Evolutionary conservation across 2,329 filamentous ascomycete genomes (phyloP).

Genomic region (Aphanoascus verrucosus): DNA sequence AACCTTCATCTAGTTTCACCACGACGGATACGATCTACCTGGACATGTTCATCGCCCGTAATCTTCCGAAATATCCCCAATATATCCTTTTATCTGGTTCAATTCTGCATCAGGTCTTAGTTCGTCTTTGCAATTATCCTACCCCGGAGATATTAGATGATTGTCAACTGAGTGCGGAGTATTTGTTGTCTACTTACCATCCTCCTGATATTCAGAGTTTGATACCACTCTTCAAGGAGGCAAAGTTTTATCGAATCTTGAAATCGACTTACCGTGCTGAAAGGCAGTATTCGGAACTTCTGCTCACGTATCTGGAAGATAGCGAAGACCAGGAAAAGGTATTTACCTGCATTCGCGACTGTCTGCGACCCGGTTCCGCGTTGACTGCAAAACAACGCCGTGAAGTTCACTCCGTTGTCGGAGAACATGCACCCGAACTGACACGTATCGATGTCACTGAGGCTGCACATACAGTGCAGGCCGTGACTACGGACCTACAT

Average conservation of each 20-base stretch:
- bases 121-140: conserved; percentile 75
- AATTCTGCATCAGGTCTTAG: conserved; percentile 67
- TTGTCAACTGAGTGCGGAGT: conserved; percentile 93
- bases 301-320: conserved; percentile 79
- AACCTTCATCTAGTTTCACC: conserved; percentile 53
- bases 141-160: conserved; percentile 74
- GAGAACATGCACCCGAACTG: conserved; percentile 54
- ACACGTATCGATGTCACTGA: conserved; percentile 54
- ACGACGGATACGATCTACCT: conserved; percentile 81
- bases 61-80: conserved; percentile 91
- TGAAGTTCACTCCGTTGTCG: conserved; percentile 59
- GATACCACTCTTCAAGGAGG: conserved; percentile 65
- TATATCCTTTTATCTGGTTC: conserved; percentile 86
- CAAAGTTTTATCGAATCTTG: conserved; percentile 79
- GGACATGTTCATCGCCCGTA: conserved; percentile 96
- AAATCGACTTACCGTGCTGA: conserved; percentile 79
- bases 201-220: conserved; percentile 68
- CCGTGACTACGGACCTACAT: conserved; percentile 52
- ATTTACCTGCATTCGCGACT: conserved; percentile 69
- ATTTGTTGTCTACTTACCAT: conserved; percentile 84
- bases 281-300: conserved; percentile 64
- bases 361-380: conserved; percentile 53
- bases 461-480: conserved; percentile 55
- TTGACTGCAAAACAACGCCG: conserved; percentile 59
- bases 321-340: conserved; percentile 61